These are phyloP conservation scores for Phalaenopsis aphrodite DNA, from an alignment of 106 monocot genomes.

Conservation along the genomic window DNA sequence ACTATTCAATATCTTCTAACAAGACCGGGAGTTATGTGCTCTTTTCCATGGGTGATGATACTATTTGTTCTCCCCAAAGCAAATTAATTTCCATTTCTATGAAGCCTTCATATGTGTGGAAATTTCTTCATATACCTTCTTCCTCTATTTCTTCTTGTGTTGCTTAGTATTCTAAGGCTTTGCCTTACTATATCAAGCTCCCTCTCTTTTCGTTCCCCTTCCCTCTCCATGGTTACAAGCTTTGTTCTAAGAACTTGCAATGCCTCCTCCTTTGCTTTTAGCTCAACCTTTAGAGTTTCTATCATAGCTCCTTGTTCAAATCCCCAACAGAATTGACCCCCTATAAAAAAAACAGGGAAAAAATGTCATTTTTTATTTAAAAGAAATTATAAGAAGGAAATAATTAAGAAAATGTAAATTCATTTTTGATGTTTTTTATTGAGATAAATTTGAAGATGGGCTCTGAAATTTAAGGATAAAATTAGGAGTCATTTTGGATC, in stretches of 20 bases:
- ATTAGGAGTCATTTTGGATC: too few species aligned
- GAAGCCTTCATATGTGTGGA: not conserved
- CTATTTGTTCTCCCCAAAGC: not conserved
- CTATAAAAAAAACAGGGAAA: slow-evolving; percentile 7
- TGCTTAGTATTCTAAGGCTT: slow-evolving; percentile 68
- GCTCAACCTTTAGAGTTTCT: slow-evolving; percentile 31
- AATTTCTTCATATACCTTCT: not conserved
- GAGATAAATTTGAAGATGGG: too few species aligned
- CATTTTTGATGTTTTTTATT: too few species aligned
- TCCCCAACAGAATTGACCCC: slow-evolving; percentile 23
- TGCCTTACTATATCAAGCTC: slow-evolving; percentile 75
- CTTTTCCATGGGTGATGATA: not conserved
- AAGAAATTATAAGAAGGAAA: too few species aligned
- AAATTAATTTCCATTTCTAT: not conserved
- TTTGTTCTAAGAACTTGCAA: slow-evolving; percentile 19
- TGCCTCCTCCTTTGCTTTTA: slow-evolving; percentile 49
- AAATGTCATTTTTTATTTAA: too few species aligned
- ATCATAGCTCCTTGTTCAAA: slow-evolving; percentile 19
- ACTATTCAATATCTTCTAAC: not conserved
- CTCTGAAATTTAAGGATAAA: too few species aligned
- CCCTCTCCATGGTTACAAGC: slow-evolving; percentile 36
- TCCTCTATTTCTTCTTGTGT: slow-evolving; percentile 14
- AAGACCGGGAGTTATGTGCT: not conserved
- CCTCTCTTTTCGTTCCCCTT: slow-evolving; percentile 40
- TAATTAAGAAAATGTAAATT: too few species aligned